Conservation (phyloP, 345 rosid species). For the Zanthoxylum bungeanum region DNA sequence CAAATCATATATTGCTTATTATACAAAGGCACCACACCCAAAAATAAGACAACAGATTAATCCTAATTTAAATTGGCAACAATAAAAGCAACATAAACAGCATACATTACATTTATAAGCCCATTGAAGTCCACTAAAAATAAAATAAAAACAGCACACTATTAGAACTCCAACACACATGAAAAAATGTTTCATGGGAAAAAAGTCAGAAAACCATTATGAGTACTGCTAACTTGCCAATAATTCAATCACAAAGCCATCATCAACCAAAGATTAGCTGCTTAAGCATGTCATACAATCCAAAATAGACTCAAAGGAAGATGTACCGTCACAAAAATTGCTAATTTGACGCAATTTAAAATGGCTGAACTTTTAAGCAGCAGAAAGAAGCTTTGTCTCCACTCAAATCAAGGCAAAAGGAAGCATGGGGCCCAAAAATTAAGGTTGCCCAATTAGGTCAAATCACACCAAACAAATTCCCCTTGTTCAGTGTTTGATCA, state of each 20-base stretch:
- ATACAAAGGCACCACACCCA: background rate
- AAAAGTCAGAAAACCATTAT: background rate
- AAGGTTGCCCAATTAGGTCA: background rate
- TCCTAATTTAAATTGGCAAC: background rate
- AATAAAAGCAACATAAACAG: background rate
- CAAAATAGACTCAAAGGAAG: slow-evolving; percentile 4
- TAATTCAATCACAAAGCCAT: background rate
- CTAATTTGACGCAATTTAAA: background rate
- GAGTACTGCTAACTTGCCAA: background rate
- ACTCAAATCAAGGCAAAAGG: background rate
- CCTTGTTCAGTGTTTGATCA: background rate
- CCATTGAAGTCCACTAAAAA: background rate
- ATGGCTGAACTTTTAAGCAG: background rate
- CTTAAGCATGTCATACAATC: background rate
- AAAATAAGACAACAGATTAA: background rate
- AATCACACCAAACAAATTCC: background rate
- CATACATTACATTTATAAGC: background rate
- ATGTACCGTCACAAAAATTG: background rate
- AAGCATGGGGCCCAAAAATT: background rate
- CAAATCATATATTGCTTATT: background rate
- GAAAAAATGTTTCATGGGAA: background rate
- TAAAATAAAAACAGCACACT: background rate
- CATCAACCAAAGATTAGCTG: background rate
- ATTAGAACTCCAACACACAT: background rate
- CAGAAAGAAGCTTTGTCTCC: background rate